Evolutionary conservation across 129 eudicot species (phyloP), one percentile per base, ranked within the genome.

Genomic region (Artemisia argyi): DNA sequence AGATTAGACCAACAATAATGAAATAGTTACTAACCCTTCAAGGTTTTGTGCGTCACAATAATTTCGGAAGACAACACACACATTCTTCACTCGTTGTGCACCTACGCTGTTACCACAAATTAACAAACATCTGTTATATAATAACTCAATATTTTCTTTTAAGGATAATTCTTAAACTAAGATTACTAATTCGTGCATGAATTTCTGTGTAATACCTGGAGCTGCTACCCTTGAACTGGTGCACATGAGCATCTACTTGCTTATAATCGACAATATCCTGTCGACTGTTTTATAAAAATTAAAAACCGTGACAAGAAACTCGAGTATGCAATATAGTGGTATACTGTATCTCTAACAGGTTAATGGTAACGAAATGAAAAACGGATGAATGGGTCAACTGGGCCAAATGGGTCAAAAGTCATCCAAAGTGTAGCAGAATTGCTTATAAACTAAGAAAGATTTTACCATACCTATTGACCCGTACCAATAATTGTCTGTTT

Each of bases 181-280:
- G 49, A 49, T 15, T 10, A 15, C 46, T 2, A 13, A 50, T 61
- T 73, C 24, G 19, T 18, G 15, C 19, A 13, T 48, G n/a, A 32
- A 2, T 35, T 61, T 62, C n/a, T 2, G 57, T 22, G 26, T 39
- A 24, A 58, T 82, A 91, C 96, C 97, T 91, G 54, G 97, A 88
- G 80, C 96, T 91, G 75, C 97, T 86, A 65, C 97, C 96, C 81
- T 91, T 91, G 76, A 91, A 84, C 79, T 91, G 96, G 79, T 91
- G 97, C 57, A 87, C 97, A 88, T 88, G 85, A 60, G 89, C 87
- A 81, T 84, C 96, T 53, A 91, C 93, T 80, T 84, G 86, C 63
- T 84, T 86, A 75, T 81, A 91, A 81, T 91, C 93, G 32, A 91
- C 85, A 78, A 76, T 81, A 15, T 78, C 90, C 59, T 91, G 90